These are phyloP conservation scores for Saccharomyces kudriavzevii DNA, from an alignment of 805 yeast species.

Conservation along the genomic window DNA sequence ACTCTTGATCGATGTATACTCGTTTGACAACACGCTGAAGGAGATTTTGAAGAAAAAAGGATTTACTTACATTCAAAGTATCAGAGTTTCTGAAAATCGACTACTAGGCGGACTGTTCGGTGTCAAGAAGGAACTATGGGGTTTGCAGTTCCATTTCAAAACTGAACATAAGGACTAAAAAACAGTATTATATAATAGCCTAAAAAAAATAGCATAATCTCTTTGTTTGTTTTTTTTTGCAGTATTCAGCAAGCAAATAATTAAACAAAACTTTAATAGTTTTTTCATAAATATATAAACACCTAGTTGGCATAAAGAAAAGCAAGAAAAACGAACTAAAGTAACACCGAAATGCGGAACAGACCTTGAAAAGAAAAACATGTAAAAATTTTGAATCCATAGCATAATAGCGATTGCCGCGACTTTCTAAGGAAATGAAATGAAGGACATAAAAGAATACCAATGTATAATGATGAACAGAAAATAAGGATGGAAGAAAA, in stretches of 20 bases:
- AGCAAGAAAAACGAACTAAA: background rate
- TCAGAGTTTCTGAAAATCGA: constrained; percentile 23
- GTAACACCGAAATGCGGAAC: background rate
- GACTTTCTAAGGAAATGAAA: background rate
- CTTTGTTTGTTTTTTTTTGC: background rate
- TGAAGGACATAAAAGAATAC: background rate
- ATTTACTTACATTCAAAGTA: constrained; percentile 34
- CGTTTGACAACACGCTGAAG: constrained; percentile 41
- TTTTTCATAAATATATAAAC: background rate
- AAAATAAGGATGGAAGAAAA: background rate
- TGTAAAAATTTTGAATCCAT: background rate
- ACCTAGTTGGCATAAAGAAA: background rate
- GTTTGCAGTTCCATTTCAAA: constrained; percentile 32
- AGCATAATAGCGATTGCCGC: background rate
- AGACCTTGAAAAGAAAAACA: background rate
- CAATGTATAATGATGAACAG: background rate
- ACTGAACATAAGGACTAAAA: constrained; percentile 8
- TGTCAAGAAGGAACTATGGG: constrained; percentile 27
- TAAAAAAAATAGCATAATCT: background rate
- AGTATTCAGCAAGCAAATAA: background rate
- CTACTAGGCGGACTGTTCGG: constrained; percentile 28
- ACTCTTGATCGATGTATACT: constrained; percentile 41
- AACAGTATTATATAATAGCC: background rate
- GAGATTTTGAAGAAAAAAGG: constrained; percentile 35
- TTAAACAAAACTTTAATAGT: background rate